Evolutionary conservation across 176 grass and related monocot genomes (phyloP).

Genomic region (Dendrocalamus sinicus): DNA sequence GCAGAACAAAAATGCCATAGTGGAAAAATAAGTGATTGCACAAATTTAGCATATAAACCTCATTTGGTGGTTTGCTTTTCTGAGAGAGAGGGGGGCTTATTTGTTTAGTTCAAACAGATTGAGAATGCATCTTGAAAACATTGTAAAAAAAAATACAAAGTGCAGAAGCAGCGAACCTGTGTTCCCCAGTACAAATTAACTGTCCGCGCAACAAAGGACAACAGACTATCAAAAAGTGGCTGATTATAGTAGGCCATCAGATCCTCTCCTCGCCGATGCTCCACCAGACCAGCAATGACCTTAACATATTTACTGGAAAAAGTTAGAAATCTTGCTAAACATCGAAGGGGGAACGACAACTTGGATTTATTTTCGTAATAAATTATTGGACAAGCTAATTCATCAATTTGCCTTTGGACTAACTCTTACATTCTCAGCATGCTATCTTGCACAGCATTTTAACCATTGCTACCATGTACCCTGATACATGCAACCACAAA

Average conservation of each 20-base stretch:
- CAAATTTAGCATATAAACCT: not conserved
- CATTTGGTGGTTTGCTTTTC: not conserved
- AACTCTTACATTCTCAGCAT: not conserved
- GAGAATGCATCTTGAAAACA: constrained; percentile 15
- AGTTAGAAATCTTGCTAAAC: constrained; percentile 25
- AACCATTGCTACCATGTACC: not conserved
- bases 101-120: not conserved
- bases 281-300: constrained; percentile 93
- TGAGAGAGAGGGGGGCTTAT: not conserved
- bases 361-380: constrained; percentile 3
- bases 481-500: constrained; percentile 7
- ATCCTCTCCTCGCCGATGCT: constrained; percentile 85
- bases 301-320: constrained; percentile 51
- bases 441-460: not conserved
- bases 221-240: constrained; percentile 64
- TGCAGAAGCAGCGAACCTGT: constrained; percentile 59
- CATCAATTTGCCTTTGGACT: not conserved
- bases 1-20: not conserved
- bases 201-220: constrained; percentile 80
- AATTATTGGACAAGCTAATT: constrained; percentile 28
- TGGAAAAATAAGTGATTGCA: not conserved
- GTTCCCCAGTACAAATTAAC: constrained; percentile 99
- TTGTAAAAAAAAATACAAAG: constrained; percentile 9
- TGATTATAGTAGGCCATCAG: constrained; percentile 76
- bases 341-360: not conserved